Percentiles rank a stretch among this genome's conserved stretches.
Evolutionary conservation across 345 rosid genomes (phyloP).

Genomic region (Corymbia maculata): DNA sequence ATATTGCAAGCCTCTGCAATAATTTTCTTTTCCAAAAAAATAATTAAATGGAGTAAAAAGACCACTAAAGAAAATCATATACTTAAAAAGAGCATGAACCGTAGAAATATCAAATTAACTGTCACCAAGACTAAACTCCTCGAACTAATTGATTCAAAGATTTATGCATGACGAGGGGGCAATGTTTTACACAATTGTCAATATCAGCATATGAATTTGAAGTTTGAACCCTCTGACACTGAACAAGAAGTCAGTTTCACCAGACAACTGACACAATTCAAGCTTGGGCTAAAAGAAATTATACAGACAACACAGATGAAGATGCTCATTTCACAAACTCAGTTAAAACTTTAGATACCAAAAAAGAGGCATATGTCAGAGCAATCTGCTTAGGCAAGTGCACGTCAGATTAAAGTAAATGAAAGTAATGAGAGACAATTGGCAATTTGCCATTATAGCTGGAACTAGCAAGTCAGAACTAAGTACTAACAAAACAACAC

Average conservation of each 20-base stretch:
- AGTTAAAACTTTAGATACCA: background rate
- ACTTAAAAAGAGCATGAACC: background rate
- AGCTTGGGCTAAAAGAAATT: background rate
- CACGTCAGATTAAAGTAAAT: background rate
- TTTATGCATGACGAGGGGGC: background rate
- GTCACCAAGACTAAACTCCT: background rate
- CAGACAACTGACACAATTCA: background rate
- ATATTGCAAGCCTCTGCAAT: background rate
- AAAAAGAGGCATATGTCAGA: background rate
- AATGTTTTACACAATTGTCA: background rate
- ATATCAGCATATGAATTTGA: background rate
- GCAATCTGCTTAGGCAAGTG: background rate
- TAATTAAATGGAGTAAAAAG: background rate
- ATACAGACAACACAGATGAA: background rate
- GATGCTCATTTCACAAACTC: background rate
- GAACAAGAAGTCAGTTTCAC: background rate
- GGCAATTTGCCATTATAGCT: background rate
- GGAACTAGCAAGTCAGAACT: background rate
- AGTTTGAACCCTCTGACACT: background rate
- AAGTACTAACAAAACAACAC: background rate
- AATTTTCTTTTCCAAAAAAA: background rate
- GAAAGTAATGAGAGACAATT: background rate
- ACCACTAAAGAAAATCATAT: background rate
- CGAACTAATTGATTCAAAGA: background rate
- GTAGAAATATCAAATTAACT: background rate